Percentiles rank a stretch among this genome's conserved stretches.
Evolutionary conservation across 768 basidiomycete genomes (phyloP).

Genomic region (Tephrocybe sp.): DNA sequence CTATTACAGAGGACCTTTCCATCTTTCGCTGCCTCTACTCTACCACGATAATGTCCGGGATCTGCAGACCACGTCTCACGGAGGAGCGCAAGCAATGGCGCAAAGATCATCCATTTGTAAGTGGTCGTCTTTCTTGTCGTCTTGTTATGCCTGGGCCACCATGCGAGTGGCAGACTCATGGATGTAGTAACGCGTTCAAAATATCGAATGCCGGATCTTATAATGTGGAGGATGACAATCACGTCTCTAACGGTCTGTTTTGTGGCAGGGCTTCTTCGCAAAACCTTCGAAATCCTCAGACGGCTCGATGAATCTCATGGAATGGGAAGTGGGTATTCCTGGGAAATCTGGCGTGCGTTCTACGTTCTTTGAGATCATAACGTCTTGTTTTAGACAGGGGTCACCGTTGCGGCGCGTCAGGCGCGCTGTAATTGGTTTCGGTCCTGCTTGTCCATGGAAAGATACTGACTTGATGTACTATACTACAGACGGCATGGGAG

Average conservation of each 20-base stretch:
- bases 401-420: conserved; percentile 11
- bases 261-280: conserved; percentile 89
- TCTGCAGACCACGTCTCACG: conserved; percentile 87
- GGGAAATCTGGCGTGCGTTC: conserved; percentile 80
- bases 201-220: not conserved
- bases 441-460: conserved; percentile 9
- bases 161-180: not conserved
- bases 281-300: conserved; percentile 88
- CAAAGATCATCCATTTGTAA: conserved; percentile 97
- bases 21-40: not conserved
- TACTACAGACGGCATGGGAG: conserved; percentile 88
- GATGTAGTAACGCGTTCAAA: conserved; percentile 6
- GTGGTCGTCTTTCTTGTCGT: conserved; percentile 26
- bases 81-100: conserved; percentile 99
- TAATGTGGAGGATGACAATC: conserved; percentile 2
- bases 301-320: conserved; percentile 93
- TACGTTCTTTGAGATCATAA: not conserved
- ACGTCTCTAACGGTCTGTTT: conserved; percentile 5
- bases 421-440: conserved; percentile 1
- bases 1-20: not conserved
- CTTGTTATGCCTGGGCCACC: not conserved
- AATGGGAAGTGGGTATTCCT: conserved; percentile 99
- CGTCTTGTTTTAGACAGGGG: conserved; percentile 1
- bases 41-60: conserved; percentile 69
- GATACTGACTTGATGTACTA: conserved; percentile 8